Conservation (phyloP, 805 yeast species). For the Cyberlindnera japonica region DNA sequence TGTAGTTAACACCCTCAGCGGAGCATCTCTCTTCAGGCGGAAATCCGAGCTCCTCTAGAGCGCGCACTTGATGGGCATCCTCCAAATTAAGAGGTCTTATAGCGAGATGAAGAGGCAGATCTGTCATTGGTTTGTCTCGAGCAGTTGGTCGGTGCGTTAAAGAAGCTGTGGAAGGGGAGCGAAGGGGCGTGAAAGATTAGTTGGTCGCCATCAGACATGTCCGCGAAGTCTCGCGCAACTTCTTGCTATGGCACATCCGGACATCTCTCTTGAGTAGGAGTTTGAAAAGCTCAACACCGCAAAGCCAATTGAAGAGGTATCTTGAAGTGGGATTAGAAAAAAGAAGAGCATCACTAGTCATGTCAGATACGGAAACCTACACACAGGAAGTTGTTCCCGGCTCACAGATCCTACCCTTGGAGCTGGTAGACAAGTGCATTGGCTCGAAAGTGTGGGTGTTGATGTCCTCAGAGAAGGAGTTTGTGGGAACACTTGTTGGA, state of each 20-base stretch:
- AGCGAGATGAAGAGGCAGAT: conserved; percentile 56
- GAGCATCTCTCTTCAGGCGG: conserved; percentile 67
- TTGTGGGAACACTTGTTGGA: conserved; percentile 84
- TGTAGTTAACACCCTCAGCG: conserved; percentile 57
- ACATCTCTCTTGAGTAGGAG: no score
- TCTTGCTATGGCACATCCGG: no score
- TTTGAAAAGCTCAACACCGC: no score
- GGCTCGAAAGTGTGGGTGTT: conserved; percentile 77
- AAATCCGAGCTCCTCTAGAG: conserved; percentile 67
- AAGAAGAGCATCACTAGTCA: not conserved
- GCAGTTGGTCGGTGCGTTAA: no score
- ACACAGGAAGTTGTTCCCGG: conserved; percentile 7
- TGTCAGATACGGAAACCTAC: conserved; percentile 5
- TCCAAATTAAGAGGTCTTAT: conserved; percentile 76
- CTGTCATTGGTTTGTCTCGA: conserved; percentile 13
- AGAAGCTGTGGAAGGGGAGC: no score
- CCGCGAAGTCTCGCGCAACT: no score
- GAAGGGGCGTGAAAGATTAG: no score
- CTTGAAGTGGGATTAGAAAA: no score
- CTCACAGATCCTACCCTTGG: conserved; percentile 55
- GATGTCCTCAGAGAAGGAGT: conserved; percentile 62
- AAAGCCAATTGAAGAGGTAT: no score
- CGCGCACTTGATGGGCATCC: conserved; percentile 61
- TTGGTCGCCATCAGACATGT: no score
- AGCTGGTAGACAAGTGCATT: conserved; percentile 81